Percentiles rank a stretch among this genome's conserved stretches.
These are phyloP conservation scores for Bruguiera gymnorhiza DNA, from an alignment of 345 rosid species.

Conservation along the genomic window DNA sequence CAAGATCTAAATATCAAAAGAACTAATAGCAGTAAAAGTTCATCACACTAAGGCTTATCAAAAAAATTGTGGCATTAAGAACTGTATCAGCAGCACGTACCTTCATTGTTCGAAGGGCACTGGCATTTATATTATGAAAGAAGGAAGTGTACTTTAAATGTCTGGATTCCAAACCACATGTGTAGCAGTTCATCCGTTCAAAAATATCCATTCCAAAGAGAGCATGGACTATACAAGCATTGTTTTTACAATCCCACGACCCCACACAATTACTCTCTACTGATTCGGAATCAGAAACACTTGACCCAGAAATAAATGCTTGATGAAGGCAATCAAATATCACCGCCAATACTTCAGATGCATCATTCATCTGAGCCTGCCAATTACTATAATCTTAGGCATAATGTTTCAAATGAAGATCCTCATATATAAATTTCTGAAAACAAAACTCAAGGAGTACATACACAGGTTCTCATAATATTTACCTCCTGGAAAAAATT, in stretches of 20 bases:
- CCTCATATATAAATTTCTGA: too few relatives aligned
- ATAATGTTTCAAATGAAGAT: not conserved
- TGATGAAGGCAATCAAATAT: constrained; percentile 89
- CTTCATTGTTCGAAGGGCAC: constrained; percentile 84
- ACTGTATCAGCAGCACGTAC: constrained; percentile 33
- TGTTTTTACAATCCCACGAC: constrained; percentile 77
- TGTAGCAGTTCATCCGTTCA: constrained; percentile 75
- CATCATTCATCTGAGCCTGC: constrained; percentile 99
- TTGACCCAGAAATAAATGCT: constrained; percentile 59
- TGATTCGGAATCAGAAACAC: constrained; percentile 60
- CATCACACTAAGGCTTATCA: too few relatives aligned
- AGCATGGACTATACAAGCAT: constrained; percentile 74
- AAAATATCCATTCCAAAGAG: constrained; percentile 88
- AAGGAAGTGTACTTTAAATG: constrained; percentile 86
- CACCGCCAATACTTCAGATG: constrained; percentile 90
- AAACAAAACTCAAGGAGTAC: too few relatives aligned
- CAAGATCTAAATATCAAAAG: not conserved
- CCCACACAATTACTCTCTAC: constrained; percentile 54
- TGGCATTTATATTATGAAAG: constrained; percentile 92
- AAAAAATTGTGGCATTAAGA: not conserved
- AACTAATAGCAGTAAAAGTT: too few relatives aligned
- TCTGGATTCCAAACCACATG: constrained; percentile 80
- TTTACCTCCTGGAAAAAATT: constrained; percentile 91
- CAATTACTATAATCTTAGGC: constrained; percentile 23
- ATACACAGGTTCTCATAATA: not conserved